Base-by-base conservation (phyloP, 129 eudicot genomes). In the Rutidosis leptorrhynchoides region DNA sequence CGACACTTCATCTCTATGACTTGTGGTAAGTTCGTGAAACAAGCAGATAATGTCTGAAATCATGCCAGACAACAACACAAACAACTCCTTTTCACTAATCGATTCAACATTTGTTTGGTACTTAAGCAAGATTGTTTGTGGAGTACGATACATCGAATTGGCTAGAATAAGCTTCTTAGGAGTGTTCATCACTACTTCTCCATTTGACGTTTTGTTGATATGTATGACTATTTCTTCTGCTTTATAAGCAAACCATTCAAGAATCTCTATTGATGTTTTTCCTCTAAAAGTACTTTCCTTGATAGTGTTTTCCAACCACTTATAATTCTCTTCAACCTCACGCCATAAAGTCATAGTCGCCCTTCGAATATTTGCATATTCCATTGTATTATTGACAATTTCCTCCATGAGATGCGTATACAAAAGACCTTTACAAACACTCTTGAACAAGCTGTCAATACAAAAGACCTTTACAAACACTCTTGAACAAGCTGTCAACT, bases 101-200 rank as follows among this genome's bases (percentile, higher is more conserved):
- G 24, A 15, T 6, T 57, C 62, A 14, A 56, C 45, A n/a, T 26
- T 29, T 8, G 29, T n/a, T 59, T 59, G 64, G 45, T n/a, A 15
- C 45, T 59, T 59, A 26, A 28, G n/a, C 65, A 28, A 29, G 24
- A 30, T 17, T 29, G 65, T 59, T 3, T 23, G 65, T 7, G 65
- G 8, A 30, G 3, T 30, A 29, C 26, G 65, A 17, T 59, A 8
- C 65, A 59, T 59, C 8, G 65, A 59, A 59, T 59, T 59, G 65
- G 43, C 45, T 16, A 29, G 24, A 59, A 59, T 59, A 14, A 59
- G n/a, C 65, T 59, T 11, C 26, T 59, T 59, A 29, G 65, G 65
- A 19, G 15, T 29, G 3, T 29, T 59, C 45, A 27, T 25, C 14
- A 59, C 3, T n/a, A 28, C 11, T 3, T 59, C 65, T 30, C 16